Evolutionary conservation across 2,329 filamentous ascomycete genomes (phyloP).

Genomic region (Elsinoe necatrix): DNA sequence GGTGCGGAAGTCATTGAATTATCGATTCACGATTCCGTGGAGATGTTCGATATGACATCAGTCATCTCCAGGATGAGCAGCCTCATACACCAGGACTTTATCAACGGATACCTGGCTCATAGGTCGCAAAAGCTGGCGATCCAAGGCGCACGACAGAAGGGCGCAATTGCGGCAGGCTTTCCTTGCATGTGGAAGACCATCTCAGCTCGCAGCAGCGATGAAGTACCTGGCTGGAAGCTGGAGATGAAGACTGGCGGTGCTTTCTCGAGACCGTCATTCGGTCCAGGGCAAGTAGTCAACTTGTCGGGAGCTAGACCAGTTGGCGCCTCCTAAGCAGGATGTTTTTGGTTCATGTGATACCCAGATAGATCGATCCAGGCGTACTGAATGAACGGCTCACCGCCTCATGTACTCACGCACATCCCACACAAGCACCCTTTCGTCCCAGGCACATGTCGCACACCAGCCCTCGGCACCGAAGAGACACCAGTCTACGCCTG

Average conservation of each 20-base stretch:
- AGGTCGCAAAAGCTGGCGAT: slow-evolving; percentile 70
- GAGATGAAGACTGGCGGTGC: slow-evolving; percentile 21
- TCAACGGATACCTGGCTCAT: slow-evolving; percentile 79
- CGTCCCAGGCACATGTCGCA: slow-evolving; percentile 90
- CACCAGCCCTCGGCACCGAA: slow-evolving; percentile 96
- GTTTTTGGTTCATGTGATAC: background rate
- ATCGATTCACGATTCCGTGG: slow-evolving; percentile 15
- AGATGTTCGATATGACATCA: slow-evolving; percentile 48
- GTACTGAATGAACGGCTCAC: slow-evolving; percentile 17
- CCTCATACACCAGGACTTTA: slow-evolving; percentile 68
- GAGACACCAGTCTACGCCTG: slow-evolving; percentile 94
- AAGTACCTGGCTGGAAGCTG: slow-evolving; percentile 69
- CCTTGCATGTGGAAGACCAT: slow-evolving; percentile 65
- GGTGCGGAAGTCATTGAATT: slow-evolving; percentile 21
- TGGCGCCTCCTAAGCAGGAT: slow-evolving; percentile 18
- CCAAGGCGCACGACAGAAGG: slow-evolving; percentile 55
- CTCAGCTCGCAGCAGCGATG: slow-evolving; percentile 49
- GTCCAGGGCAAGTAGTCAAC: slow-evolving; percentile 50
- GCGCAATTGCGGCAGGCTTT: slow-evolving; percentile 59
- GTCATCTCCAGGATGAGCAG: slow-evolving; percentile 71
- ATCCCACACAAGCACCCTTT: slow-evolving; percentile 86
- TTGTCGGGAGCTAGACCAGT: slow-evolving; percentile 47
- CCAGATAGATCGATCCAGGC: background rate
- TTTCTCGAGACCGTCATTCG: slow-evolving; percentile 21
- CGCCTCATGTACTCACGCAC: slow-evolving; percentile 56